Evolutionary conservation across 257 asterid genomes (phyloP).

Genomic region (Solanum clarkiae): DNA sequence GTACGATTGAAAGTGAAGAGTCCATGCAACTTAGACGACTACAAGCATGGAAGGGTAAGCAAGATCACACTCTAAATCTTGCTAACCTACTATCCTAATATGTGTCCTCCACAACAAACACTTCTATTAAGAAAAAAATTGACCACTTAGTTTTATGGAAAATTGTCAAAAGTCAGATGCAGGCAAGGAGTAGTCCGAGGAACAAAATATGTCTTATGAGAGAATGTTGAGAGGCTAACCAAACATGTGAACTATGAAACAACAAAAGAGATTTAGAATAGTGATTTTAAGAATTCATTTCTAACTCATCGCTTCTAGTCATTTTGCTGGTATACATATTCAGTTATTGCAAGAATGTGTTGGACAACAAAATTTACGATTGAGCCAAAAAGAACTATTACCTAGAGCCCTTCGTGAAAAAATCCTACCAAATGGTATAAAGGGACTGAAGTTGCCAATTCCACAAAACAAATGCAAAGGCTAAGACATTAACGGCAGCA

Average conservation of each 20-base stretch:
- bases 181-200: not conserved
- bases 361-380: too few relatives aligned
- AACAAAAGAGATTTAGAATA: not conserved
- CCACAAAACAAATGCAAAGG: too few relatives aligned
- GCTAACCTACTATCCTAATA: not conserved
- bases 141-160: not conserved
- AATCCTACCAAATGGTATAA: too few relatives aligned
- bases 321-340: not conserved
- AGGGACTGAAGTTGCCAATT: too few relatives aligned
- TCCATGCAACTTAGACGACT: too few relatives aligned
- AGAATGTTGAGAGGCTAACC: not conserved
- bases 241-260: not conserved
- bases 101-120: not conserved
- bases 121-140: not conserved
- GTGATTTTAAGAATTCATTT: not conserved
- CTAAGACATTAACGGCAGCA: too few relatives aligned
- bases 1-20: too few relatives aligned
- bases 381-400: too few relatives aligned
- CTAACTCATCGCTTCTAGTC: not conserved
- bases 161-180: not conserved
- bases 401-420: too few relatives aligned
- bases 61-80: not conserved
- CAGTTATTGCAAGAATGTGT: not conserved
- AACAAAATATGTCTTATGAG: not conserved
- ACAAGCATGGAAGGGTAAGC: not conserved